Percentiles rank a stretch among this genome's conserved stretches.
Evolutionary conservation across 2,329 filamentous ascomycete species (phyloP).

Genomic region (Talaromyces sp.): DNA sequence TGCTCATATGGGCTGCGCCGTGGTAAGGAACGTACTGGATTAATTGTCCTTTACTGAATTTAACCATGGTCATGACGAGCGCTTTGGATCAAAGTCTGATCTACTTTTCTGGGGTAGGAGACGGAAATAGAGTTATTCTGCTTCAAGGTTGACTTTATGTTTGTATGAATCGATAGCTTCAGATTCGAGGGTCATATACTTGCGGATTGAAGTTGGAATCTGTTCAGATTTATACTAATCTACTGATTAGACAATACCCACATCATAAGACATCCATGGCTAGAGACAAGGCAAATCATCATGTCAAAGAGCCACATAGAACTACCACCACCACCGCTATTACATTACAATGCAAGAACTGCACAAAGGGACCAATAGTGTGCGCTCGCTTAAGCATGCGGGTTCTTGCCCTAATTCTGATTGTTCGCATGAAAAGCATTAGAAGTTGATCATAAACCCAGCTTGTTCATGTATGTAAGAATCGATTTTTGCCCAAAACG

Average conservation of each 20-base stretch:
- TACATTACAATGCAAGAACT: not conserved
- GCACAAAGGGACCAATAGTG: not conserved
- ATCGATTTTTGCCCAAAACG: not conserved
- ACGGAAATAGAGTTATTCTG: not conserved
- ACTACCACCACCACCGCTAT: not conserved
- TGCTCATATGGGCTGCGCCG: not conserved
- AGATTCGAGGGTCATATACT: not conserved
- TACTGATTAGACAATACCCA: not conserved
- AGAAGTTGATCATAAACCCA: not conserved
- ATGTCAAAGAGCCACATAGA: slow-evolving; percentile 1
- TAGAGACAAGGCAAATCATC: not conserved
- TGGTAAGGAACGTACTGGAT: slow-evolving; percentile 12
- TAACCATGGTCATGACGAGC: slow-evolving; percentile 3
- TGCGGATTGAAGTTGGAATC: too few relatives aligned
- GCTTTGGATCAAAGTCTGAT: not conserved
- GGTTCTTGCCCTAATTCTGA: not conserved
- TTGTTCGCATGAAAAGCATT: not conserved
- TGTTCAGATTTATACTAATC: not conserved
- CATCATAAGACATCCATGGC: not conserved
- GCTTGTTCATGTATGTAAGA: not conserved
- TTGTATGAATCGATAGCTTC: not conserved
- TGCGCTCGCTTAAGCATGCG: not conserved
- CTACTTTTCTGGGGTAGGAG: not conserved
- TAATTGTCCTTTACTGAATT: slow-evolving; percentile 15
- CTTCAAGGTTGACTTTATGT: not conserved